Evolutionary conservation across 352 stramenopile species (phyloP).

Genomic region (Globisporangium okanoganense): DNA sequence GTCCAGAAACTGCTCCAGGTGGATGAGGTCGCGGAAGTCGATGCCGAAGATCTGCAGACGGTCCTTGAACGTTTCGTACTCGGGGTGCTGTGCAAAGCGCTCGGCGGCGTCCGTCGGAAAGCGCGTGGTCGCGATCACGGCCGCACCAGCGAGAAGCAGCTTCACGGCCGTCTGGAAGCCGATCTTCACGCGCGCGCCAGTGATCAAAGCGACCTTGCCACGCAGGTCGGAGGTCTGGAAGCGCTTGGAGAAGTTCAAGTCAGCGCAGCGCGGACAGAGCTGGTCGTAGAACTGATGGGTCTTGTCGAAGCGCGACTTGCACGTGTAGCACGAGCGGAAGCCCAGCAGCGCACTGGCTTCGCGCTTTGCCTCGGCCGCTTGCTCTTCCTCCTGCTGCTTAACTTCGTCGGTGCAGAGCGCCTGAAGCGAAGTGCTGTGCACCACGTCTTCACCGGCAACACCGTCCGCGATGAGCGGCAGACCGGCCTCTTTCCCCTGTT

Average conservation of each 20-base stretch:
- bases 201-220: slow-evolving; percentile 92
- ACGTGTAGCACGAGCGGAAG: slow-evolving; percentile 95
- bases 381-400: slow-evolving; percentile 45
- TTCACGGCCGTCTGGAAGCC: slow-evolving; percentile 95
- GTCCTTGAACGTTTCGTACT: slow-evolving; percentile 93
- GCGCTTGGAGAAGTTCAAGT: slow-evolving; percentile 94
- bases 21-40: slow-evolving; percentile 94
- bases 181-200: slow-evolving; percentile 96
- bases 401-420: slow-evolving; percentile 56
- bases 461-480: slow-evolving; percentile 92
- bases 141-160: slow-evolving; percentile 88
- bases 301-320: slow-evolving; percentile 93
- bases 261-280: slow-evolving; percentile 91
- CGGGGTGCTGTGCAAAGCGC: slow-evolving; percentile 88
- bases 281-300: slow-evolving; percentile 97
- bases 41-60: slow-evolving; percentile 95
- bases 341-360: slow-evolving; percentile 61
- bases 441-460: slow-evolving; percentile 63
- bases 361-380: slow-evolving; percentile 41
- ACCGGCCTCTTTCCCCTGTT: slow-evolving; percentile 73
- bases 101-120: slow-evolving; percentile 93
- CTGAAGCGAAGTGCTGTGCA: slow-evolving; percentile 55
- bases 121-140: slow-evolving; percentile 93
- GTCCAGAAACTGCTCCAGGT: slow-evolving; percentile 94
- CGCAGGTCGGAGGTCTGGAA: slow-evolving; percentile 89